Percentiles rank a stretch among this genome's conserved stretches.
These are phyloP conservation scores for Coemansia sp. DNA, from an alignment of 192 early-diverging fungal genomes.

Conservation along the genomic window DNA sequence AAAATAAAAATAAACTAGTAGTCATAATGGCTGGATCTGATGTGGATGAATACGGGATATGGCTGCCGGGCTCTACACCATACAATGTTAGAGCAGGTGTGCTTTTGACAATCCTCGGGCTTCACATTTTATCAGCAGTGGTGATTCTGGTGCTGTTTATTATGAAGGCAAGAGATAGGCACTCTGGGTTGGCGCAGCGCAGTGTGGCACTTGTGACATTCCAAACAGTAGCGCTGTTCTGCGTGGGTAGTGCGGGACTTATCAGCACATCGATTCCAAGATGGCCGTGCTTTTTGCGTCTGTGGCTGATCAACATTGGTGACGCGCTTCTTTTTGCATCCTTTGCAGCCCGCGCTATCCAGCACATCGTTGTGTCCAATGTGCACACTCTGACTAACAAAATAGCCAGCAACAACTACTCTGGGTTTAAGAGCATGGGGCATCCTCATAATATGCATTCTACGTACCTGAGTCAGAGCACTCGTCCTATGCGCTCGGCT, in stretches of 20 bases:
- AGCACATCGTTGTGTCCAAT: conserved; percentile 45
- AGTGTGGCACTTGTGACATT: conserved; percentile 24
- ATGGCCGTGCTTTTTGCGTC: conserved; percentile 43
- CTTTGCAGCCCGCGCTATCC: conserved; percentile 28
- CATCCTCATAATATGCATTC: conserved; percentile 18
- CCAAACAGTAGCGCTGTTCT: conserved; percentile 24
- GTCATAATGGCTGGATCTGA: not conserved
- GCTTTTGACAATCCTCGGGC: conserved; percentile 18
- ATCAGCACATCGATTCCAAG: conserved; percentile 31
- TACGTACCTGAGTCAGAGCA: conserved; percentile 6
- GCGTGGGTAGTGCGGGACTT: conserved; percentile 26
- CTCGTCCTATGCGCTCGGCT: conserved; percentile 16
- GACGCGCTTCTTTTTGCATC: conserved; percentile 30
- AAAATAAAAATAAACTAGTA: not conserved
- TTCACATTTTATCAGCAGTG: conserved; percentile 32
- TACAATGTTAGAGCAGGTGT: conserved; percentile 42
- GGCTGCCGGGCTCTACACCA: conserved; percentile 11
- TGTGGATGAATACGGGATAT: conserved; percentile 12
- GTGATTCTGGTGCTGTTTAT: conserved; percentile 39
- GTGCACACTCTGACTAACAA: conserved; percentile 42
- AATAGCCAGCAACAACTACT: conserved; percentile 29
- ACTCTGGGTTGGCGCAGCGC: conserved; percentile 42
- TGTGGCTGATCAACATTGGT: conserved; percentile 38
- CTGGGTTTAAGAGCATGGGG: conserved; percentile 23
- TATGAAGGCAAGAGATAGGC: conserved; percentile 42